Conservation (phyloP, 768 basidiomycete species). For the Kwoniella sp. region DNA sequence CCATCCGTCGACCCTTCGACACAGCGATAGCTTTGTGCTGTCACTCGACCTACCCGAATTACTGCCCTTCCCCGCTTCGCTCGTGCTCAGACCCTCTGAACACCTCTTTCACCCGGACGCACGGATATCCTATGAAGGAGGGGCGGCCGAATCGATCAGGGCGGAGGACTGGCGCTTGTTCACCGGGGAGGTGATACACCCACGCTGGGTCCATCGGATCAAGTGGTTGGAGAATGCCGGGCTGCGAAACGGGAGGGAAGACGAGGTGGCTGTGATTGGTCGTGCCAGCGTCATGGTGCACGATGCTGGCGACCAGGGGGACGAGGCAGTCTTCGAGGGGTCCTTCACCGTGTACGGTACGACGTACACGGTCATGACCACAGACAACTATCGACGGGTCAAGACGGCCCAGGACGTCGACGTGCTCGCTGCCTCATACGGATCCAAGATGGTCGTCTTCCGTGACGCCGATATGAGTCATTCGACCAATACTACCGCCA, state of each 20-base stretch:
- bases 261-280: constrained; percentile 57
- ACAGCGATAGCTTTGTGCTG: constrained; percentile 68
- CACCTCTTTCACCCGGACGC: constrained; percentile 75
- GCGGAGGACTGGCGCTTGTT: constrained; percentile 55
- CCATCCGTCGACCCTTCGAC: constrained; percentile 56
- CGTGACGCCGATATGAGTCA: constrained; percentile 66
- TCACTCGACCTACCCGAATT: constrained; percentile 58
- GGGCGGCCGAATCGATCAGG: not conserved
- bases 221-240: constrained; percentile 24
- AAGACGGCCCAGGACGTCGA: constrained; percentile 53
- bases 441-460: constrained; percentile 62
- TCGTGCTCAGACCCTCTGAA: constrained; percentile 73
- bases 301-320: constrained; percentile 57
- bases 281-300: constrained; percentile 76
- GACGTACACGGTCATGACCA: constrained; percentile 66
- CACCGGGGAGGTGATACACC: constrained; percentile 68
- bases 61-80: constrained; percentile 61
- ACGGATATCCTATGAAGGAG: constrained; percentile 56
- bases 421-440: constrained; percentile 53
- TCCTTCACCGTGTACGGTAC: constrained; percentile 67
- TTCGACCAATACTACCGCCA: constrained; percentile 38
- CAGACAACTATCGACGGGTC: constrained; percentile 65
- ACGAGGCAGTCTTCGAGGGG: constrained; percentile 64
- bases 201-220: constrained; percentile 53
- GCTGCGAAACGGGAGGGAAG: constrained; percentile 3